Percentiles rank a stretch among this genome's conserved stretches.
Conservation (phyloP, 495 filamentous ascomycete species). For the Hyaloscypha bicolor region DNA sequence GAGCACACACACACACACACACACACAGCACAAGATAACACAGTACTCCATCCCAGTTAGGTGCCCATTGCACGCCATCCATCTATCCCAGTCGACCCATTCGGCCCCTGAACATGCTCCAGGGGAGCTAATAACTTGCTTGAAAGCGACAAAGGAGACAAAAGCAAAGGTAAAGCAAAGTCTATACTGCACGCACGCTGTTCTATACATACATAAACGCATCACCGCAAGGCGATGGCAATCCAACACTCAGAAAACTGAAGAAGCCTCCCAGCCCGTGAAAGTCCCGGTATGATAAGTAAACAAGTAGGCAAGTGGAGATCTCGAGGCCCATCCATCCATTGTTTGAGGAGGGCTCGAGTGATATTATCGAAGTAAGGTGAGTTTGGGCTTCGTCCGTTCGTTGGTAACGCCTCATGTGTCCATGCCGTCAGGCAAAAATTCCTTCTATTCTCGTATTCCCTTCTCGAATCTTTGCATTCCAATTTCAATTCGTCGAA, state of each 20-base stretch:
- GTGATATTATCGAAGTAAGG: slow-evolving; percentile 17
- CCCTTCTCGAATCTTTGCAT: background rate
- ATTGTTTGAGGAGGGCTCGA: background rate
- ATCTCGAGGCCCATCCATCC: slow-evolving; percentile 6
- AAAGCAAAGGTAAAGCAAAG: slow-evolving; percentile 18
- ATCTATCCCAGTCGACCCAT: background rate
- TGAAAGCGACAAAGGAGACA: background rate
- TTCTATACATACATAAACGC: slow-evolving; percentile 27
- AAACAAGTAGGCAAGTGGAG: slow-evolving; percentile 12
- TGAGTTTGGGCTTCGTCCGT: slow-evolving; percentile 3
- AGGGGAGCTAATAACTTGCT: too few species aligned
- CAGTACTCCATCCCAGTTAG: background rate
- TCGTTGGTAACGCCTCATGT: background rate
- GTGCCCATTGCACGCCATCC: background rate
- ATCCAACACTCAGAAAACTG: slow-evolving; percentile 11
- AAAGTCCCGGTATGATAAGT: background rate
- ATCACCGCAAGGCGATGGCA: background rate
- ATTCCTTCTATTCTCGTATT: slow-evolving; percentile 10
- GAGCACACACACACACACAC: background rate
- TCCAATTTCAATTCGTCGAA: background rate
- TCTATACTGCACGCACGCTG: slow-evolving; percentile 31
- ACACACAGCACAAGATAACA: background rate
- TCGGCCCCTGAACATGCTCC: too few species aligned
- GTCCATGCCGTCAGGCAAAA: slow-evolving; percentile 14
- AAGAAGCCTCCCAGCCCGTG: background rate